A percentile compares a stretch with the other conserved stretches of the same genome.
Conservation (phyloP, 495 filamentous ascomycete species). For the Cercophora samala region DNA sequence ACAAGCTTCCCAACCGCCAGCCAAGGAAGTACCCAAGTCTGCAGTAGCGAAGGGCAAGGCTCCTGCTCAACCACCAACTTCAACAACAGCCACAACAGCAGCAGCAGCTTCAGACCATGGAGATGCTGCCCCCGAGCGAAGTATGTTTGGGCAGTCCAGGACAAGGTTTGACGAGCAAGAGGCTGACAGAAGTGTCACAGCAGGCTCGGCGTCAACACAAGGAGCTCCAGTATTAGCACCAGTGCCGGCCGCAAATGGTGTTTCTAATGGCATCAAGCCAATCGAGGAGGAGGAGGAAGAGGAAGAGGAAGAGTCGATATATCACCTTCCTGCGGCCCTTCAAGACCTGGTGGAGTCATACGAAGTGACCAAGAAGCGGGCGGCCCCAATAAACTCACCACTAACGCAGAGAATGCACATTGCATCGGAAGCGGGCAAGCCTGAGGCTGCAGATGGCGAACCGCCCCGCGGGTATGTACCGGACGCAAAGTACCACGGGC, state of each 20-base stretch:
- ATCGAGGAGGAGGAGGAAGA: constrained; percentile 39
- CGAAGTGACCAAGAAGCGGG: constrained; percentile 72
- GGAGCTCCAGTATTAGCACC: constrained; percentile 14
- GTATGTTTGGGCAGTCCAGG: neutral
- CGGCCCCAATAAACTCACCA: constrained; percentile 54
- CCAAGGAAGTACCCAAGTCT: constrained; percentile 19
- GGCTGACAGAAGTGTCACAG: neutral
- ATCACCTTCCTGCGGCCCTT: constrained; percentile 85
- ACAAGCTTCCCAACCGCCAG: constrained; percentile 24
- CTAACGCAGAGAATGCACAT: constrained; percentile 70
- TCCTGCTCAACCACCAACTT: constrained; percentile 25
- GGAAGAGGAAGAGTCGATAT: constrained; percentile 78
- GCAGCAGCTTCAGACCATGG: neutral
- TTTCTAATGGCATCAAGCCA: constrained; percentile 48
- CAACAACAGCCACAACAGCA: too few relatives aligned
- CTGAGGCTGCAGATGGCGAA: constrained; percentile 74
- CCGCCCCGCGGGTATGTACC: constrained; percentile 80
- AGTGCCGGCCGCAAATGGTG: constrained; percentile 47
- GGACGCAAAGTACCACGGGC: constrained; percentile 71
- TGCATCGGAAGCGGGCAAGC: constrained; percentile 65
- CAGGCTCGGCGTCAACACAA: constrained; percentile 14
- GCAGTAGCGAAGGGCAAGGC: constrained; percentile 41
- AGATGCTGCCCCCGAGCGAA: neutral
- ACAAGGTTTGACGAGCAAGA: neutral
- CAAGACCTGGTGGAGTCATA: constrained; percentile 89